Conservation (phyloP, 164 flowering plant species). For the Kingdonia uniflora region DNA sequence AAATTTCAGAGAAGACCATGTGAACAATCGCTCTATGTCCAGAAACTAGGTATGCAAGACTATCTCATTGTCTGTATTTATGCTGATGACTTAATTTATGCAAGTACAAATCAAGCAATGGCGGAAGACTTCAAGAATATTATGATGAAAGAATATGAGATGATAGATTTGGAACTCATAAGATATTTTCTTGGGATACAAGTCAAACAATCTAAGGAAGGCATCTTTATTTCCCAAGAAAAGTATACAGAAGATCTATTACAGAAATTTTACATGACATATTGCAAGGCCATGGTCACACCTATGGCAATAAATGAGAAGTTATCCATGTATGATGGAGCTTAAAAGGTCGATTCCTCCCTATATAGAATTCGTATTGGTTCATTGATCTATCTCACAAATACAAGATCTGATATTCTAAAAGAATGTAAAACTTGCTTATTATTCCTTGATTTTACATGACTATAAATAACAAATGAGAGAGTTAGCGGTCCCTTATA, state of each 20-base stretch:
- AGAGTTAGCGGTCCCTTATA: no score
- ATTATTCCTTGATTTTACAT: no score
- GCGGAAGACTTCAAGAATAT: conserved; percentile 3
- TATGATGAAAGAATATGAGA: conserved; percentile 10
- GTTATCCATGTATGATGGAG: conserved; percentile 9
- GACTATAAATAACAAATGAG: no score
- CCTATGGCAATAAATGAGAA: conserved; percentile 8
- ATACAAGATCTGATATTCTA: conserved; percentile 9
- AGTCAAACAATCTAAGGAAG: neutral
- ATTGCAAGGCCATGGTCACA: conserved; percentile 8
- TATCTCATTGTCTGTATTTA: conserved; percentile 4
- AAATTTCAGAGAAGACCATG: conserved; percentile 1
- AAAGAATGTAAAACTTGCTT: no score
- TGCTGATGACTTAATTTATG: conserved; percentile 8
- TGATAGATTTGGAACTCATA: conserved; percentile 6
- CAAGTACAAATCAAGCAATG: neutral
- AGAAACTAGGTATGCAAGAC: conserved; percentile 1
- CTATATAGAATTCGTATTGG: conserved; percentile 5
- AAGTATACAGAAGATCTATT: conserved; percentile 8
- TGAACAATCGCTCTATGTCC: conserved; percentile 5
- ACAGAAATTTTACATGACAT: conserved; percentile 5
- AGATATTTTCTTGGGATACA: conserved; percentile 11
- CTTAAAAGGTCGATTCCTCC: neutral
- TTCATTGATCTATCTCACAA: conserved; percentile 5
- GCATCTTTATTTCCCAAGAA: conserved; percentile 7